Base-by-base conservation (phyloP, 345 rosid species). In the Moricandia arvensis region DNA sequence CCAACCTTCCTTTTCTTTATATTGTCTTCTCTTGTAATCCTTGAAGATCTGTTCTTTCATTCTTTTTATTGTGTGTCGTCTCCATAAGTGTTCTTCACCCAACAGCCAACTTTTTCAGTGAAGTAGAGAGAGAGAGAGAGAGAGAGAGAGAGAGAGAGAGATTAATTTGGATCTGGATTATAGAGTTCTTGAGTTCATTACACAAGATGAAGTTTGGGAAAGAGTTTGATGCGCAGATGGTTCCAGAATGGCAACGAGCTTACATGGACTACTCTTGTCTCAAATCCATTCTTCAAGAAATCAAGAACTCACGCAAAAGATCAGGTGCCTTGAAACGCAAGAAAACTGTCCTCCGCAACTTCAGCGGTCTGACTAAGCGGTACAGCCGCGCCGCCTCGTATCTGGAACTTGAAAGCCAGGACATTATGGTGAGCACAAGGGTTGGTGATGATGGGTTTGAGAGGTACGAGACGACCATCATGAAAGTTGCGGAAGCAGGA, bases 211-310 rank as follows among this genome's bases (percentile, higher is more conserved):
- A 89, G 87, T 91, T 87, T 35, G 93, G 93, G 53, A 85, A 91
- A 79, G 91, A 89, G 61, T 89, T 84, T 59, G 71, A 6, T 0
- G 65, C 81, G 1, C 96, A 91, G 55, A 84, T 85, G 93, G 85
- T 91, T 79, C 90, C 86, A 37, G 96, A 91, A 83, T 91, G 96
- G 96, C 90, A 85, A 45, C 80, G 85, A 59, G 89, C 89, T 0
- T 87, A 86, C 85, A 80, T 89, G 85, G 80, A 89, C 15, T 90
- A 89, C 4, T 47, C 70, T 68, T 69, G 61, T 66, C 81, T 86
- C 29, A 80, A 83, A 26, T 59, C 68, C 8, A 63, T 78, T 68
- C 75, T 83, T 31, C 74, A 80, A 69, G 80, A 83, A 10, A 66
- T 91, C 35, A 78, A 63, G 37, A 66, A 75, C 51, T 86, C 87